Conservation (phyloP, 2,329 filamentous ascomycete genomes). For the Drechslerella coelobrocha region DNA sequence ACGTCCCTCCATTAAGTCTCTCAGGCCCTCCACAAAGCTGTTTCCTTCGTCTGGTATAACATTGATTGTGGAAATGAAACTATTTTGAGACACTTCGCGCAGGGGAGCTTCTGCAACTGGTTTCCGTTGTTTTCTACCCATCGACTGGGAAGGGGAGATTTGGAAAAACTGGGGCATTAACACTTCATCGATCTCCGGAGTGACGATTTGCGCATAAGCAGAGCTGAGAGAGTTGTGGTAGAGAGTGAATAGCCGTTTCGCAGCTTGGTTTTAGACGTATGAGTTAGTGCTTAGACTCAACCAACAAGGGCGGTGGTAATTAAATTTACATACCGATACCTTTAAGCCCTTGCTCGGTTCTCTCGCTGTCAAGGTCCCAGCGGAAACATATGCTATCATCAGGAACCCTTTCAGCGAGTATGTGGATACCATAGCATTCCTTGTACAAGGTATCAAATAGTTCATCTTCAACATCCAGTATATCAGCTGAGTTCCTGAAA, state of each 20-base stretch:
- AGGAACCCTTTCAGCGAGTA: constrained; percentile 16
- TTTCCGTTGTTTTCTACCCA: background rate
- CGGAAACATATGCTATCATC: constrained; percentile 37
- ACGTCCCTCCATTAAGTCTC: constrained; percentile 20
- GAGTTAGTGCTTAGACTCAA: background rate
- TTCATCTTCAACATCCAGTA: background rate
- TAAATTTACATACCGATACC: constrained; percentile 10
- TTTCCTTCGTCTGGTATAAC: constrained; percentile 10
- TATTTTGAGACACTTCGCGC: background rate
- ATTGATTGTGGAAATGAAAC: constrained; percentile 25
- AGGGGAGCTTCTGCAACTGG: background rate
- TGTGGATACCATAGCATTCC: constrained; percentile 20
- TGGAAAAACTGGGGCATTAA: background rate
- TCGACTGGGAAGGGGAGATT: background rate
- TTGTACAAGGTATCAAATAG: constrained; percentile 10
- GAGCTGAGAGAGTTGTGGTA: constrained; percentile 33
- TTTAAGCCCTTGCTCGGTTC: background rate
- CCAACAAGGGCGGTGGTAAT: background rate
- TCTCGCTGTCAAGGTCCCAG: constrained; percentile 26
- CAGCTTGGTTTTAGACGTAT: background rate
- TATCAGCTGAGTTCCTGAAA: constrained; percentile 9
- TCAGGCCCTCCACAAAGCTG: constrained; percentile 19
- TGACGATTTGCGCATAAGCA: constrained; percentile 20
- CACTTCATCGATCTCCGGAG: constrained; percentile 17
- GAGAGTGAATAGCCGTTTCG: constrained; percentile 25